Evolutionary conservation across 208 protist genomes (phyloP), one percentile per base, ranked within the genome.

Genomic region (Crithidia thermophila): DNA sequence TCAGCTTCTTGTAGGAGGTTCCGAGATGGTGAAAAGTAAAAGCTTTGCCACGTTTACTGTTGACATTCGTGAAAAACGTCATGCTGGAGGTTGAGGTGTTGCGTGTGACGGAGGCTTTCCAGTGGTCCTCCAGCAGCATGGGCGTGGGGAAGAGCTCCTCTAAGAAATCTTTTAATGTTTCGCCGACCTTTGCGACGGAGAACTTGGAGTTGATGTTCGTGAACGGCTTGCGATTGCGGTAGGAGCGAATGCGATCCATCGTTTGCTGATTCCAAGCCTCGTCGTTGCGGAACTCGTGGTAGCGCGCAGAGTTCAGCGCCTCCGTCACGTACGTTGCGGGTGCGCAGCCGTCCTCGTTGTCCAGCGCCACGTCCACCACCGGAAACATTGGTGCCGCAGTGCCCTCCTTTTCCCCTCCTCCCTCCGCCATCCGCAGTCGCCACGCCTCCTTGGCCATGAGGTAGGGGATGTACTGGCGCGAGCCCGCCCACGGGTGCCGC

Each of bases 201-300:
- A 67, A 67, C 62, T 67, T 67, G 0, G 62, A 67, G 30, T 67
- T 67, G 39, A 67, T 67, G 34, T 67, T 67, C 25, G 62, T 67
- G 50, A 67, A 67, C 9, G 62, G 50, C 25, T 59, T 59, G 0
- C 16, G 1, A 4, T n/a, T 27, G 1, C 9, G 36, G 50, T 67
- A 67, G 50, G 50, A 30, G 4, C 62, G 62, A 30, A 67, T 67
- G 10, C 2, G 23, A 1, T 30, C 16, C 50, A 59, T 67, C 7
- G 39, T 18, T 0, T 33, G 20, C 0, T 37, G 13, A 6, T 67
- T 67, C 30, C 27, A 31, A 3, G 14, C 20, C 5, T 25, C 5
- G n/a, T 67, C 50, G 25, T 67, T 37, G 18, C 36, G 27, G 37
- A 67, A 67, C 27, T 67, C 50, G 50, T 67, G 47, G 50, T 67